Base-by-base conservation (phyloP, 1,139 yeast genomes). In the Suhomyces guaymorum region DNA sequence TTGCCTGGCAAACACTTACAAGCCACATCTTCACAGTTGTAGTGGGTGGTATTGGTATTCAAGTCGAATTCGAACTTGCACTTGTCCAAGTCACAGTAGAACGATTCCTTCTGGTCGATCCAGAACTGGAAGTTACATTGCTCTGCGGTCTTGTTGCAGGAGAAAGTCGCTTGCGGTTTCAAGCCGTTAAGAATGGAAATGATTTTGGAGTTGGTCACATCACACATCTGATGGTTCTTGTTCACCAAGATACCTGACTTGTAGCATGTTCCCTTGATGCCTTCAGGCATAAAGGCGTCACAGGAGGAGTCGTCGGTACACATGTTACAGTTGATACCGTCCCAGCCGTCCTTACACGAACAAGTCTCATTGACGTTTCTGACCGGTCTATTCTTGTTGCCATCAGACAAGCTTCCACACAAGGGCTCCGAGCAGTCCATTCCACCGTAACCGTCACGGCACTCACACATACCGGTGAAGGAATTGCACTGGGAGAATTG, bases 371-470 rank as follows among this genome's bases (percentile, higher is more conserved):
- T 60, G 16, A 68, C 71, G 22, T 75, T 73, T 20, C 82, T 54
- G 1, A 86, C 82, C 1, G 75, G 75, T 42, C 97, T 72, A 36
- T 82, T 74, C 17, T 55, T 54, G 43, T 81, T 80, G 18, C 83
- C 86, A 40, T 78, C 79, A 0, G 80, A 63, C 18, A 89, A 66
- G 0, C 87, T 74, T 1, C 97, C 98, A 67, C 98, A 92, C 24
- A 88, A 71, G 0, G 98, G 96, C 48, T 77, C 76, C 1, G 90
- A 74, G 60, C 98, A 92, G 55, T 92, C 97, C 50, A 80, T 80
- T 7, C 97, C 97, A 4, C 96, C 97, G 61, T 83, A 92, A 0
- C 98, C 98, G 22, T 79, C 82, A 28, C 87, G 78, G 61, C 98
- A 92, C 39, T 86, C 95, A 64, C 98, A 92, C 56, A 81, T 75